Base-by-base conservation (phyloP, 257 asterid species). In the Voacanga thouarsii region DNA sequence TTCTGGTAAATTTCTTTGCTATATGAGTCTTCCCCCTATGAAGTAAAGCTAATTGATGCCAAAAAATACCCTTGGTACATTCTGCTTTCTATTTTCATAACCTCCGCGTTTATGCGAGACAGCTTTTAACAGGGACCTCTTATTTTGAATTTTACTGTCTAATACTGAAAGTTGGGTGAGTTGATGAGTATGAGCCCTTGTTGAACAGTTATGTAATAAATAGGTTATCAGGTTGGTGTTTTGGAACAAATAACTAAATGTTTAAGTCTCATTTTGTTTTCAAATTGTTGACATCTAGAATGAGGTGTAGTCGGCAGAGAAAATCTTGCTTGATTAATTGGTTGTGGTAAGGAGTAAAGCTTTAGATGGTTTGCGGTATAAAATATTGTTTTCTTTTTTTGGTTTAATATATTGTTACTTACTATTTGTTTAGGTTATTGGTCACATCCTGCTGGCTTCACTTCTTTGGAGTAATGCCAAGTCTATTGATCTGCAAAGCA, bases 391-490 rank as follows among this genome's bases (percentile, higher is more conserved):
- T 33, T 33, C 37, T 33, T 33, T 33, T n/a, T 33, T 33, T 33
- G 37, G 37, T 33, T 55, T 43, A 39, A 57, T 59, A n/a, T 45
- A 51, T 53, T 55, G 50, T 64, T 63, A 39, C 72, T 61, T 71
- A 78, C 70, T 76, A 63, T 72, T 41, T 69, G 30, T 73, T 63
- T 72, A 94, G 98, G 89, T 92, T 55, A 43, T 85, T 60, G 96
- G 98, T 69, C 98, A 94, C 79, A 79, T 84, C 21, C 50, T 85
- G 44, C 80, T 93, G 90, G 97, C 93, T 66, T 82, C 77, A 12
- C 71, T 89, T 76, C 94, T 95, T 12, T 93, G 97, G 97, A 85
- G 8, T 75, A 90, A 87, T 8, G 97, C 99, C 77, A 89, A 86
- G 82, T 85, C 97, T 12, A 71, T 85, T 39, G 96, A 95, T 78